Base-by-base conservation (phyloP, 805 yeast species). In the Candida tammaniensis region DNA sequence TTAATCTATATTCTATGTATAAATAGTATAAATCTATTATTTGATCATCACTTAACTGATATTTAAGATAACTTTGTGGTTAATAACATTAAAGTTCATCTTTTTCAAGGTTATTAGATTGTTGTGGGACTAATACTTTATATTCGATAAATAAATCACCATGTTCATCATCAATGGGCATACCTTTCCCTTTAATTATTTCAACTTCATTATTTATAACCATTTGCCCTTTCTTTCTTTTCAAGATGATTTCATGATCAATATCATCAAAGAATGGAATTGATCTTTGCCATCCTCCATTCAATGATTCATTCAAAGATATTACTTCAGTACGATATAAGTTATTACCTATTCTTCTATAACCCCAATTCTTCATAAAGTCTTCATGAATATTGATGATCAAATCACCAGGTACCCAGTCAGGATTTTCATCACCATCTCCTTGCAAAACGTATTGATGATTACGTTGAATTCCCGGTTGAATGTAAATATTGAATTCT, bases 351-450 rank as follows among this genome's bases (percentile, higher is more conserved):
- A 87, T 72, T 47, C 98, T 74, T 57, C 96, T 74, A 61, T 80
- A 93, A 6, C 98, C 98, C 74, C 86, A 54, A 52, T 84, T 82
- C 12, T 69, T 72, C 19, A 43, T 55, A 13, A 61, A 52, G 24
- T 70, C 64, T 60, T 91, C 97, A 20, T 51, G 53, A 24, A 86
- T 53, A 26, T 65, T 68, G n/a, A 88, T 68, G 17, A 72, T 55
- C 36, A 93, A 63, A 60, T 91, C 86, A 13, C 98, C 98, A 3
- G 95, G 76, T 4, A 70, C 74, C 70, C 77, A 72, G 35, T 85
- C 95, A 2, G 98, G 97, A 44, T 72, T 72, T 52, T 80, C 83
- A 53, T 91, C 94, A 5, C 91, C 88, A 57, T 87, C 87, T 2
- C 91, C 94, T 31, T 68, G 69, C 32, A 82, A 63, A 1, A 74